Base-by-base conservation (phyloP, 1,284 basidiomycete species). In the Somion occarium region DNA sequence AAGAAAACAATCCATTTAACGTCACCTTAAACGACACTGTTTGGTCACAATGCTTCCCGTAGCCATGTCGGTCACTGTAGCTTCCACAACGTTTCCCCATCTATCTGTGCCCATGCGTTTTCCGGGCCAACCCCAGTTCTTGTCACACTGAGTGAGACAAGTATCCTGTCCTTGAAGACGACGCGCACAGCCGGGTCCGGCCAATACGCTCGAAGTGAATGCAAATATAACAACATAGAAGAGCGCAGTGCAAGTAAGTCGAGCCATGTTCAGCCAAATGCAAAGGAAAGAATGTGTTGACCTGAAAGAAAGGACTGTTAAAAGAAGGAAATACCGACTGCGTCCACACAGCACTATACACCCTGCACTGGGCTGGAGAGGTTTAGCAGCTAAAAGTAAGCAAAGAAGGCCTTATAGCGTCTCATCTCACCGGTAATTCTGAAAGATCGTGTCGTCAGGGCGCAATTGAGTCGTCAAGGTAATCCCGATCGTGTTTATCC, bases 51-150 rank as follows among this genome's bases (percentile, higher is more conserved):
- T 58, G 38, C 55, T 53, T 56, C 60, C 50, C 4, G 19, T 13
- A 15, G 39, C 22, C 58, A 67, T 39, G 64, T 65, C 55, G 13
- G 54, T 56, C 18, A 63, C 57, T 59, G 68, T 58, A n/a, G 55
- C 54, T 38, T 67, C 65, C 58, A 78, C 69, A 37, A 79, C 77
- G 47, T 69, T 58, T 48, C 80, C 80, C 79, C 79, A 83, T 26
- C 69, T 71, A 60, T 81, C 73, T 18, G 64, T 69, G 54, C 76
- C 75, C 73, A 81, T 78, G 48, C 70, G 64, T 24, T 59, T 61
- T 18, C 77, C 77, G 22, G 73, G 67, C 72, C 74, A 82, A 3
- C 80, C 80, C 74, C 76, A 78, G 55, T 68, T 73, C 37, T 61
- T 54, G 51, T 64, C 70, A 63, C 80, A 82, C 54, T 57, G 61